Evolutionary conservation across 2,329 filamentous ascomycete species (phyloP), one percentile per base, ranked within the genome.

Genomic region (Beauveria pseudobassiana): DNA sequence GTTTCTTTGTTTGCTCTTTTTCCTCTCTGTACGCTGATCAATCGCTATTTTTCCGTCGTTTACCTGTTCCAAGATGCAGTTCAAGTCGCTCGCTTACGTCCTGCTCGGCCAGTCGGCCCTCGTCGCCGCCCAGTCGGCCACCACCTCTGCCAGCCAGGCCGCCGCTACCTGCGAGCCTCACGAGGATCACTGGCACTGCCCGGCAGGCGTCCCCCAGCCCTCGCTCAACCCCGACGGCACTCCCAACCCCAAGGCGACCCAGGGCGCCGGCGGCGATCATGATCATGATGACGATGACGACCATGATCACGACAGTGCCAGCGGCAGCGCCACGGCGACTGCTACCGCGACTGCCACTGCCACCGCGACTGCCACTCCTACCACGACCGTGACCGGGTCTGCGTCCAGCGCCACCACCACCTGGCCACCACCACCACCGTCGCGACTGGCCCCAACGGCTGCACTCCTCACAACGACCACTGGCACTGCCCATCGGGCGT

Each of bases 401-500:
- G 34, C 34, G 34, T 38, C 34, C 14, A 38, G 34, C 12, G 34
- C 34, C 34, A 38, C 34, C 12, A 38, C 34, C 34, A 38, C 34
- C 14, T 38, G 34, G 34, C 34, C 34, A 38, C 34, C 34, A 16
- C 34, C 14, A 38, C 34, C 14, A 38, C 34, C 34, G 34, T 38
- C 34, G 34, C 34, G 12, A 38, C 34, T 6, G 34, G 34, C 34
- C 34, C 34, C 34, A 38, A 38, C 12, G 34, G 34, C 5, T 63
- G 61, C 50, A 50, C 59, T 45, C 61, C 61, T 48, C 56, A 63
- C 45, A 50, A 43, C 14, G 61, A 63, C 22, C 61, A 62, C 61
- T 62, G 54, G 54, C 43, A 58, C 42, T 48, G 43, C 43, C 43
- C 26, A n/a, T 10, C 26, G 2, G 67, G 65, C n/a, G 63, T 66